phyloP scores from a whole-genome alignment of 495 filamentous ascomycete genomes.

The Xylaria bambusicola region DNA sequence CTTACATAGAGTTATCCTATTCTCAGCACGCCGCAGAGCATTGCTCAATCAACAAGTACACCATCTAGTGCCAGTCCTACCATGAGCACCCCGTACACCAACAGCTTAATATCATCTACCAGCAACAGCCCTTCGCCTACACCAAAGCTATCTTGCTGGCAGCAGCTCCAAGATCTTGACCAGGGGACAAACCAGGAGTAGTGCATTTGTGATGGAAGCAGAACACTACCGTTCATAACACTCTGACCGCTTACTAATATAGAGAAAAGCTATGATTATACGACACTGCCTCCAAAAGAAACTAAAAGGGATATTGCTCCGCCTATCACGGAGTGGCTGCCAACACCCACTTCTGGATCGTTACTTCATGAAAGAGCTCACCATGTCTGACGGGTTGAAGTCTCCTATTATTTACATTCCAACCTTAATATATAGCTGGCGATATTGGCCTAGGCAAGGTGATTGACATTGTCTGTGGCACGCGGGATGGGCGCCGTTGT shows the following conservation, averaged over 20 bases:
- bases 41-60: no score
- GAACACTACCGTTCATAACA: constrained; percentile 1
- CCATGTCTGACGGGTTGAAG: no score
- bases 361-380: no score
- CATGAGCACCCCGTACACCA: not conserved
- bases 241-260: not conserved
- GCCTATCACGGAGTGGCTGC: no score
- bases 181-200: constrained; percentile 1
- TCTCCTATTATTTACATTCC: no score
- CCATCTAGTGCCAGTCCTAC: not conserved
- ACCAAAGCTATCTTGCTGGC: not conserved
- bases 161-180: constrained; percentile 1
- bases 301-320: constrained; percentile 3
- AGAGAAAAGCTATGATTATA: constrained; percentile 9
- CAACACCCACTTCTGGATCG: no score
- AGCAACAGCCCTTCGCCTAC: not conserved
- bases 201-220: not conserved
- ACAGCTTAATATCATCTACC: not conserved
- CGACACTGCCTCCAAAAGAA: constrained; percentile 6
- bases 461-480: no score
- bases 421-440: no score
- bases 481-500: no score
- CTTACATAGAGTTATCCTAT: no score
- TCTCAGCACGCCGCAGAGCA: no score
- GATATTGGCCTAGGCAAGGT: no score